These are phyloP conservation scores for Corymbia maculata DNA, from an alignment of 345 rosid genomes.

Conservation along the genomic window DNA sequence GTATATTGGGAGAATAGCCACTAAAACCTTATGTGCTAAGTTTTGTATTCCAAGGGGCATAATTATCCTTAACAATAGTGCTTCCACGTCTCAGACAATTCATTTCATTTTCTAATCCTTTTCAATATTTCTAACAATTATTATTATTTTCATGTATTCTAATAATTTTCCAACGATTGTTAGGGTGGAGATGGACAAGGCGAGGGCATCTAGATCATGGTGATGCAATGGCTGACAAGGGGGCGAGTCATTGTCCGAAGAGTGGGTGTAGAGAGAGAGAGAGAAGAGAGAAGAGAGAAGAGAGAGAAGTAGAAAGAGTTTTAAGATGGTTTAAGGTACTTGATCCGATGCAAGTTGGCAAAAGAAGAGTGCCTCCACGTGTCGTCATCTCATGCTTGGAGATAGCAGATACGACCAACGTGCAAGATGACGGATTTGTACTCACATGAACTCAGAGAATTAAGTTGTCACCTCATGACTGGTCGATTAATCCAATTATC, in stretches of 20 bases:
- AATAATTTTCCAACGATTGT: too few relatives aligned
- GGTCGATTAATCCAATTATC: not conserved
- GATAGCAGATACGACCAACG: accelerated
- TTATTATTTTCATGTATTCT: too few relatives aligned
- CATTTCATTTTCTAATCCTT: too few relatives aligned
- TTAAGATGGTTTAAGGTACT: not conserved
- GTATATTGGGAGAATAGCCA: accelerated
- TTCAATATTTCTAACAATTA: too few relatives aligned
- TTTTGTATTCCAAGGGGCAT: accelerated
- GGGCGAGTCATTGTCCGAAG: not conserved
- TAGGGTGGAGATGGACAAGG: too few relatives aligned
- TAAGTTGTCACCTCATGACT: not conserved
- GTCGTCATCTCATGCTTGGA: not conserved
- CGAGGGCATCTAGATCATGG: not conserved
- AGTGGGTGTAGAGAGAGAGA: not conserved
- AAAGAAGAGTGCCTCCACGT: not conserved
- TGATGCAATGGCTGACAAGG: not conserved
- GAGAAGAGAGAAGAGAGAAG: not conserved
- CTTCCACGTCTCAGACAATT: too few relatives aligned
- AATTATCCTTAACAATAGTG: too few relatives aligned
- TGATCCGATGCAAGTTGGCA: not conserved
- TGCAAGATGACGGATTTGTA: not conserved
- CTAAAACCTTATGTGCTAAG: too few relatives aligned
- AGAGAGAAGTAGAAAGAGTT: not conserved
- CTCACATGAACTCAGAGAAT: accelerated